Percentiles rank a stretch among this genome's conserved stretches.
phyloP scores from a whole-genome alignment of 495 filamentous ascomycete species.

The Penicillium turbatum region DNA sequence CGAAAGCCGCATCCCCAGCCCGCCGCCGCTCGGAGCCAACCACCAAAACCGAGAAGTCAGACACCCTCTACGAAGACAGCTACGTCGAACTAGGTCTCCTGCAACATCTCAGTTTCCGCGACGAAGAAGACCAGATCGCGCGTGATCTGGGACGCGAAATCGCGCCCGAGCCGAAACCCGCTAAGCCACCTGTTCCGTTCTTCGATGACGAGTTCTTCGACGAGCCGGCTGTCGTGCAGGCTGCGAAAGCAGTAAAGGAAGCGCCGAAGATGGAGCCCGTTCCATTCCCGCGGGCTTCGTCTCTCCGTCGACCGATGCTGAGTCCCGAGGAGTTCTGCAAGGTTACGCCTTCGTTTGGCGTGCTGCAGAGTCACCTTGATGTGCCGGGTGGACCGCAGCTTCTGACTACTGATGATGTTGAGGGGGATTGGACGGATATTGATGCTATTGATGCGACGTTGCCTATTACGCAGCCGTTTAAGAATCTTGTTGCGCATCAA shows the following conservation, averaged over 20 bases:
- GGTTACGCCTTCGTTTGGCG: background rate
- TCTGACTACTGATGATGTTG: background rate
- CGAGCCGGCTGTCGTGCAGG: background rate
- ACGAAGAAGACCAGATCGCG: conserved; percentile 5
- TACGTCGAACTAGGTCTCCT: conserved; percentile 5
- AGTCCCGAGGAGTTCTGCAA: background rate
- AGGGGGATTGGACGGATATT: conserved; percentile 5
- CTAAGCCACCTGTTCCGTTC: background rate
- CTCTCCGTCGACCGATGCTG: background rate
- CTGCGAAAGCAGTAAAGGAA: background rate
- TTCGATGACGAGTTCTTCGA: background rate
- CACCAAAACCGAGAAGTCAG: background rate
- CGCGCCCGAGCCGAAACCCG: conserved; percentile 1
- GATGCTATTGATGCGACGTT: conserved; percentile 3
- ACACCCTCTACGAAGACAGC: background rate
- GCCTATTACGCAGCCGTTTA: background rate
- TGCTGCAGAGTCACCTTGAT: background rate
- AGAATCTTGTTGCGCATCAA: background rate
- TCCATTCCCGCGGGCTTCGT: background rate
- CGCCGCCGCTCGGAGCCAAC: conserved; percentile 17
- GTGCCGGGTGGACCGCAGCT: background rate
- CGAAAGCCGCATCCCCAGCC: conserved; percentile 1
- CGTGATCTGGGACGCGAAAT: conserved; percentile 2
- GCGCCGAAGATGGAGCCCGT: background rate
- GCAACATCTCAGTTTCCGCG: conserved; percentile 8